Evolutionary conservation across 352 stramenopile species (phyloP).

Genomic region (Phytophthora constricta): DNA sequence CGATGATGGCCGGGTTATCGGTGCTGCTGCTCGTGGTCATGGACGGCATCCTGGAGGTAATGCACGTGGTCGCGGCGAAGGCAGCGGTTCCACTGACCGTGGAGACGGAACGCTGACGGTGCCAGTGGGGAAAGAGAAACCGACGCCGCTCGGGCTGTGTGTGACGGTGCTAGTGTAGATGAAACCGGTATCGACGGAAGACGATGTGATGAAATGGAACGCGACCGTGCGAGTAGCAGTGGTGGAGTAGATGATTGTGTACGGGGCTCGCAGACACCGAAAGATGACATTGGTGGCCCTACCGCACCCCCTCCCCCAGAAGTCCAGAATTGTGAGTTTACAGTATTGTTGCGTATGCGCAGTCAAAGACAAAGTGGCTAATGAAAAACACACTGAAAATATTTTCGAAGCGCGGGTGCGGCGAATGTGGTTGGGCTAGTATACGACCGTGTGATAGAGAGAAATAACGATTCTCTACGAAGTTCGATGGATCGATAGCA

Average conservation of each 20-base stretch:
- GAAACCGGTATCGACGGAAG: no score
- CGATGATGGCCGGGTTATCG: not conserved
- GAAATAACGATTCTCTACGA: conserved; percentile 6
- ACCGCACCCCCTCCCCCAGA: not conserved
- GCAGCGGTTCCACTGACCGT: no score
- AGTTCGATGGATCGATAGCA: conserved; percentile 13
- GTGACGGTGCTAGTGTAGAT: no score
- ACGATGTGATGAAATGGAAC: no score
- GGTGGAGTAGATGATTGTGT: not conserved
- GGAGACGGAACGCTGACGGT: no score
- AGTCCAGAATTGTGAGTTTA: not conserved
- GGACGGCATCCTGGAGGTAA: no score
- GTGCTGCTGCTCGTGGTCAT: no score
- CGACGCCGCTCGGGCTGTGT: no score
- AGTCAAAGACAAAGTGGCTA: not conserved
- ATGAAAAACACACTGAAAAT: not conserved
- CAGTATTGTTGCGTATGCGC: not conserved
- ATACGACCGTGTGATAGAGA: not conserved
- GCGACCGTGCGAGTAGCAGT: no score
- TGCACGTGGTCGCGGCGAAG: no score
- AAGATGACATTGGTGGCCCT: not conserved
- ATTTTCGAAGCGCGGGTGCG: not conserved
- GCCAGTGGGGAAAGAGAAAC: no score
- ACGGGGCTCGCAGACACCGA: not conserved
- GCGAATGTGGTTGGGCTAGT: conserved; percentile 2